Conservation (phyloP, 2,329 filamentous ascomycete species). For the Camptophora hylomeconis region DNA sequence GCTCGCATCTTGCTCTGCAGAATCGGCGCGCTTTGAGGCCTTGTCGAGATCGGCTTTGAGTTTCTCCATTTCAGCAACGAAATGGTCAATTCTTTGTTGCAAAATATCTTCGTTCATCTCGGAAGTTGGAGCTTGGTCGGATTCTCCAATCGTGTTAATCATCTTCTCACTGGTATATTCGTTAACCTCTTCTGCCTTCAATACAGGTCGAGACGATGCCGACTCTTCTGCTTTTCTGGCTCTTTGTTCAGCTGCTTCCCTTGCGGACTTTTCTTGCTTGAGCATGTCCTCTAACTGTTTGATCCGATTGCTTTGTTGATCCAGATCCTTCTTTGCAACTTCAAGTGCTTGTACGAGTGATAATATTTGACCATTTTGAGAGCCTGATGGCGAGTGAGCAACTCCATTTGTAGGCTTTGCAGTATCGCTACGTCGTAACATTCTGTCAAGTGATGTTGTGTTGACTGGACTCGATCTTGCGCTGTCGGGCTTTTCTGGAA, state of each 20-base stretch:
- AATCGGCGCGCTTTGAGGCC: slow-evolving; percentile 66
- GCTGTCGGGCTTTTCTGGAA: slow-evolving; percentile 83
- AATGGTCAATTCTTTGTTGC: slow-evolving; percentile 60
- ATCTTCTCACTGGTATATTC: too few relatives aligned
- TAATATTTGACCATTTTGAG: slow-evolving; percentile 61
- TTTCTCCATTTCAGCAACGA: slow-evolving; percentile 68
- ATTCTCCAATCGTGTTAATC: too few relatives aligned
- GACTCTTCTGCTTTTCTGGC: slow-evolving; percentile 56
- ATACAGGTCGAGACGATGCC: slow-evolving; percentile 24
- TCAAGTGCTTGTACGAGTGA: slow-evolving; percentile 75
- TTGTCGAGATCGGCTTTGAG: slow-evolving; percentile 68
- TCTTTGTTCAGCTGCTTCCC: slow-evolving; percentile 72
- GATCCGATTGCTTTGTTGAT: slow-evolving; percentile 66
- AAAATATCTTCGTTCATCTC: slow-evolving; percentile 29
- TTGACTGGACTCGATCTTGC: slow-evolving; percentile 35
- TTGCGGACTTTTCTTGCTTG: slow-evolving; percentile 64
- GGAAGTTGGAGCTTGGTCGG: too few relatives aligned
- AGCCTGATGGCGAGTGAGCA: slow-evolving; percentile 31
- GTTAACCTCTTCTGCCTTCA: slow-evolving; percentile 20
- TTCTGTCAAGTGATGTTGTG: slow-evolving; percentile 36
- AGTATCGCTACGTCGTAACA: slow-evolving; percentile 62
- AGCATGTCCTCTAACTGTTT: slow-evolving; percentile 70
- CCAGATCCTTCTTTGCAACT: slow-evolving; percentile 73
- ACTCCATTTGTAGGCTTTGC: slow-evolving; percentile 48
- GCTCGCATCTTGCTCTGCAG: slow-evolving; percentile 64